Evolutionary conservation across 129 eudicot species (phyloP), one percentile per base, ranked within the genome.

Genomic region (Helichrysum umbraculigerum): DNA sequence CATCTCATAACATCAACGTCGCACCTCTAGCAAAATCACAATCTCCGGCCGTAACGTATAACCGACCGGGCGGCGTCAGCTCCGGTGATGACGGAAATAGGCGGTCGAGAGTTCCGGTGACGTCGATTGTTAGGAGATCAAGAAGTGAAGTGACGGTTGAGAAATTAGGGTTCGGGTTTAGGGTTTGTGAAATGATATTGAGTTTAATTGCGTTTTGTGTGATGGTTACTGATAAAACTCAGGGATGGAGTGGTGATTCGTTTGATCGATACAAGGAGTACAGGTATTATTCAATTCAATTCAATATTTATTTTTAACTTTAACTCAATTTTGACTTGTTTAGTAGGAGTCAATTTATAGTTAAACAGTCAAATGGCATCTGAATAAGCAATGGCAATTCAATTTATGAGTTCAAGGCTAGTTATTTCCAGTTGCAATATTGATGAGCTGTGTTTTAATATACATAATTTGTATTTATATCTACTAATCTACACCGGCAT

Each of bases 161-260:
- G 42, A 86, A 76, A 78, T 76, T 75, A 54, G 89, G 85, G 51
- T 73, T 94, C 68, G 90, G 86, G 89, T 75, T 91, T 80, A 87
- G 99, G 83, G 79, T 89, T 11, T 83, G 77, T 71, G 92, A 94
- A 65, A 66, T 86, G 68, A 73, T 86, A 2, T 64, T 83, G 34
- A 85, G 90, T 44, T 83, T 91, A 82, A 77, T 94, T 71, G 87
- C 99, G 10, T 87, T 94, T 28, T 81, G 93, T 7, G 90, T 94
- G 59, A 91, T 94, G 99, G 99, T 93, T 30, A 85, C 96, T 57
- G 92, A 94, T 85, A 87, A 79, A 52, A 94, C 99, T 51, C 87
- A 94, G 68, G 99, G 99, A 5, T 94, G 99, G 99, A 91, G 93
- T 71, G 99, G 97, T 33, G 97, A 94, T 67, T 94, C 99, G 6